Conservation (phyloP, 345 rosid genomes). For the Aurinia saxatilis region DNA sequence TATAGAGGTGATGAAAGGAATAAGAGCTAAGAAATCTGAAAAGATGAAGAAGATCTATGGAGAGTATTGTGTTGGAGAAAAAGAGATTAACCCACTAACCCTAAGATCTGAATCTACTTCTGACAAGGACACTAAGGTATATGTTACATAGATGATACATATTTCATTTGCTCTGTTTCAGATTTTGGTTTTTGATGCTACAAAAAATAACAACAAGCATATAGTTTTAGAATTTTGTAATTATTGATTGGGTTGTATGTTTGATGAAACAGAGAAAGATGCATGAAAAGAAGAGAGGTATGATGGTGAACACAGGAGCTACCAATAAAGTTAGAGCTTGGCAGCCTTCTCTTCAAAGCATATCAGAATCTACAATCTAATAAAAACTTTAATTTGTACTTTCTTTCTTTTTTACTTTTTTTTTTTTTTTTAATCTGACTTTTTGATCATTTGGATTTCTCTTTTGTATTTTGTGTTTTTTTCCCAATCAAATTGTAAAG, state of each 20-base stretch:
- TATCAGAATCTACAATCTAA: slow-evolving; percentile 24
- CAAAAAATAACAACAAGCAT: no score
- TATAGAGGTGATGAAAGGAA: slow-evolving; percentile 30
- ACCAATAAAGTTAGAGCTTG: slow-evolving; percentile 22
- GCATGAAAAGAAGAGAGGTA: slow-evolving; percentile 20
- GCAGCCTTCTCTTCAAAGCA: slow-evolving; percentile 36
- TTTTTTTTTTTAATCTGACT: neutral
- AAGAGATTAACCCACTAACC: slow-evolving; percentile 26
- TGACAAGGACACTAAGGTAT: slow-evolving; percentile 24
- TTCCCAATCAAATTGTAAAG: slow-evolving; percentile 31
- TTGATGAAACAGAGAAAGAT: slow-evolving; percentile 6
- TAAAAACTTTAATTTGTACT: neutral
- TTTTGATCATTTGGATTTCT: slow-evolving; percentile 27
- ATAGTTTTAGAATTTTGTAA: no score
- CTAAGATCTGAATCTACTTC: slow-evolving; percentile 27
- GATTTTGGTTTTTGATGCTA: neutral
- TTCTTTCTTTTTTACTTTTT: neutral
- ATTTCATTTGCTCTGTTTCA: neutral
- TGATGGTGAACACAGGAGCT: slow-evolving; percentile 1
- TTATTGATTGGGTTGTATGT: neutral
- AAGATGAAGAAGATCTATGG: slow-evolving; percentile 27
- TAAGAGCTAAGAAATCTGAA: slow-evolving; percentile 27
- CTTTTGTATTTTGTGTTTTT: slow-evolving; percentile 11
- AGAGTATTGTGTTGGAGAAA: slow-evolving; percentile 21
- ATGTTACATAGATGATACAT: neutral